Evolutionary conservation across 2,329 filamentous ascomycete species (phyloP), one percentile per base, ranked within the genome.

Genomic region (Leptographium radiaticola): DNA sequence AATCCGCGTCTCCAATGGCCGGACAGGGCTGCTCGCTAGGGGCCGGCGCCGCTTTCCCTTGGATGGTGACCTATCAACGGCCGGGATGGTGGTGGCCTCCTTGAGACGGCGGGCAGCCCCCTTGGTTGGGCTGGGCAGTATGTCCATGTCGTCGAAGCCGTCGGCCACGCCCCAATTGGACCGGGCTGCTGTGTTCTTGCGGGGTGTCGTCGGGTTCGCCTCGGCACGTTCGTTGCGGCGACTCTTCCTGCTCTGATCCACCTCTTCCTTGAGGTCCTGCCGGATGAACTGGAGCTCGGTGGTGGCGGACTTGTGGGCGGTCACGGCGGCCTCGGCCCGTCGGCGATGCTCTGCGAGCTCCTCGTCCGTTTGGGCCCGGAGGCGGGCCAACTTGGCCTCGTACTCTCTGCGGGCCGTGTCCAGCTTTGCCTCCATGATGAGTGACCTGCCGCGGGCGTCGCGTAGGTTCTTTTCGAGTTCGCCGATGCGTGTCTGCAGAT

Each of bases 221-320:
- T 62, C 78, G 15, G 1, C 38, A 6, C 45, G 40, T 25, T 54
- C 58, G 9, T 39, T 13, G 7, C 57, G 58, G 54, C 78, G 66
- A 10, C 56, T 57, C 52, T 62, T 60, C 51, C 64, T 68, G 18
- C 65, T 59, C 70, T 75, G 52, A 67, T 72, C 59, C 66, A 74
- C 60, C 65, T 75, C 82, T 59, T 88, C 84, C 42, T 75, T 76
- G 60, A 87, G 69, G 62, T 91, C 87, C 58, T 86, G 80, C 62
- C 83, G 79, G 33, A 86, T 71, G 63, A 93, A 93, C 58, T 84
- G 76, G 56, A 85, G 77, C 64, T 88, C 84, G 1, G 83, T 88
- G 53, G 79, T 73, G 50, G 80, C 78, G 56, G 75, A 80, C 60
- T 83, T 80, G 56, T 84, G 75, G 20, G 86, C 81, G 12, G 79